Base-by-base conservation (phyloP, 495 filamentous ascomycete species). In the Xylaria nigripes region DNA sequence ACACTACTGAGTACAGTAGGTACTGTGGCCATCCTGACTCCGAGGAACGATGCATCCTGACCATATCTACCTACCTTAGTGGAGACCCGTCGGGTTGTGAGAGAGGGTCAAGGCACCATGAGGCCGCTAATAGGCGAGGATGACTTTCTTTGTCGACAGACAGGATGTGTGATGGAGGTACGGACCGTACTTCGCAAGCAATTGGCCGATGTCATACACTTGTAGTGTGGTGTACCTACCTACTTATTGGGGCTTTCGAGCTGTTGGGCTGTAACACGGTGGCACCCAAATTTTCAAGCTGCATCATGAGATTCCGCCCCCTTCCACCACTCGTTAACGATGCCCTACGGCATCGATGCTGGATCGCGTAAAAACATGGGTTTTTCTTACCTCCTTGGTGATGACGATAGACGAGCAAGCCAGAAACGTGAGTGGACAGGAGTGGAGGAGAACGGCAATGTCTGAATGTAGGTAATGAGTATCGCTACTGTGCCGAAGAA, bases 181-280 rank as follows among this genome's bases (percentile, higher is more conserved):
- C 8, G n/a, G n/a, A 25, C 16, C 19, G 18, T 19, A 6, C 8
- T 30, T 10, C 27, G 8, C 51, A 30, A 34, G 51, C 45, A 54
- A 54, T 54, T 50, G 51, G 51, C 34, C 51, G 44, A 42, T 48
- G 51, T 54, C 34, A 48, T 47, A 47, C 45, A 40, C 18, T 40
- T 40, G 36, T 21, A 18, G 32, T 12, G 32, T n/a, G 2, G 24
- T 12, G n/a, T 54, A 54, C 51, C 40, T 30, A 27, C n/a, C 2
- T 40, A 16, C 36, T 40, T 40, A 12, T n/a, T 40, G 30, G 43
- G 13, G 25, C 19, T 6, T 16, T 47, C 22, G 51, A 30, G 23
- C 22, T 48, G 45, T 48, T 48, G 51, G 44, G 44, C 51, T 24
- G 44, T 42, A 38, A 40, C 46, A 50, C 40, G 36, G 53, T 49